Percentiles rank a stretch among this genome's conserved stretches.
phyloP scores from a whole-genome alignment of 2,329 filamentous ascomycete species.

The Huntiella decipiens region DNA sequence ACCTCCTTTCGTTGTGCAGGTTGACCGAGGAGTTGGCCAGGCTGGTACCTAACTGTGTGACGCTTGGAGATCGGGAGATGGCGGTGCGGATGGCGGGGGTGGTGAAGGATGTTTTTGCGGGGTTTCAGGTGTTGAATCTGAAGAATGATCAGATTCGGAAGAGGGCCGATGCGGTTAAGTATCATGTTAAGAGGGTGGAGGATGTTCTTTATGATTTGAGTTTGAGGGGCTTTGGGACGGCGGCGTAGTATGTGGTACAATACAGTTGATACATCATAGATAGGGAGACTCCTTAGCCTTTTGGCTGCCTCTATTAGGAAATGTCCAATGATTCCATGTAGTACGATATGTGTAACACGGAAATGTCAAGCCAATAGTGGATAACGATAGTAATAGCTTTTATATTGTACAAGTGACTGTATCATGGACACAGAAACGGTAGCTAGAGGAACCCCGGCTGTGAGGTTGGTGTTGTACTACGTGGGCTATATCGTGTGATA shows the following conservation, averaged over 20 bases:
- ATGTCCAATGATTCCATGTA: too few species aligned
- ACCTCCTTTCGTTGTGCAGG: slow-evolving; percentile 70
- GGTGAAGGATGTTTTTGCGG: slow-evolving; percentile 85
- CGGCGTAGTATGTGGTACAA: background rate
- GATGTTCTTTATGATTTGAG: slow-evolving; percentile 95
- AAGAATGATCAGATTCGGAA: slow-evolving; percentile 88
- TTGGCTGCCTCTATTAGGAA: too few species aligned
- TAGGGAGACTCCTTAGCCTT: too few species aligned
- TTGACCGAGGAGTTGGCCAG: slow-evolving; percentile 81
- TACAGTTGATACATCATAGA: too few species aligned
- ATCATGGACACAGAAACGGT: too few species aligned
- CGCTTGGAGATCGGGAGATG: slow-evolving; percentile 68
- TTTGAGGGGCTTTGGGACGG: slow-evolving; percentile 29
- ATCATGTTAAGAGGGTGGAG: slow-evolving; percentile 93
- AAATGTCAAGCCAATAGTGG: too few species aligned
- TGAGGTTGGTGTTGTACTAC: too few species aligned
- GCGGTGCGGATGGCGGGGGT: slow-evolving; percentile 80
- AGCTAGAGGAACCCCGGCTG: too few species aligned
- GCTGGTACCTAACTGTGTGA: slow-evolving; percentile 85
- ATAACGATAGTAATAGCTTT: too few species aligned
- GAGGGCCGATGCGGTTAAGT: slow-evolving; percentile 85
- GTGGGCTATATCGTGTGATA: too few species aligned
- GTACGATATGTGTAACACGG: too few species aligned
- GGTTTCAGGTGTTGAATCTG: slow-evolving; percentile 91
- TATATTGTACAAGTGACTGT: too few species aligned